Evolutionary conservation across 495 filamentous ascomycete species (phyloP).

Genomic region (Elaphomyces granulatus): DNA sequence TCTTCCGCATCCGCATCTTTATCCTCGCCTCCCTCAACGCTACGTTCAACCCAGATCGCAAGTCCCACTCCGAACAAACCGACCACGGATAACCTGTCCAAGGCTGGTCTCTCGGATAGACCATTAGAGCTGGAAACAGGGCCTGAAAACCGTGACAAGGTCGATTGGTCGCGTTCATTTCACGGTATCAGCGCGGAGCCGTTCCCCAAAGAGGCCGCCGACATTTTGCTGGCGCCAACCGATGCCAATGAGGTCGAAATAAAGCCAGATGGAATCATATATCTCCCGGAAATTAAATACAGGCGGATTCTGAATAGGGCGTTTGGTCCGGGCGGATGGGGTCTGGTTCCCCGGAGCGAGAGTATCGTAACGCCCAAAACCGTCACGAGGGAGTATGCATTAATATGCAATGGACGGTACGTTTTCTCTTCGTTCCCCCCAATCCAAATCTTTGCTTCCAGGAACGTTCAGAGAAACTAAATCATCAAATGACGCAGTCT

Average conservation of each 20-base stretch:
- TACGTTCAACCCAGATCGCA: slow-evolving; percentile 7
- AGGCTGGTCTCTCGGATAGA: slow-evolving; percentile 37
- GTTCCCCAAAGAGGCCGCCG: slow-evolving; percentile 61
- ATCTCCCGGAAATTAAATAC: slow-evolving; percentile 98
- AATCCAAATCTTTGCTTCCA: neutral
- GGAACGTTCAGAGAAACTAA: neutral
- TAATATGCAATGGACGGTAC: slow-evolving; percentile 80
- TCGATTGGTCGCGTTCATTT: slow-evolving; percentile 91
- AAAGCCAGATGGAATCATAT: slow-evolving; percentile 92
- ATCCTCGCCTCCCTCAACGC: slow-evolving; percentile 7
- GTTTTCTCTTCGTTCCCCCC: slow-evolving; percentile 16
- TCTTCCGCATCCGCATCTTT: slow-evolving; percentile 11
- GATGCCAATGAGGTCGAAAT: slow-evolving; percentile 74
- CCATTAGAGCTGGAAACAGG: slow-evolving; percentile 30
- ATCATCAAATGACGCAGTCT: too few species aligned
- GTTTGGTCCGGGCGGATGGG: slow-evolving; percentile 95
- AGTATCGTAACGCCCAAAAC: slow-evolving; percentile 76
- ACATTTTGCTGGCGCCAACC: slow-evolving; percentile 54
- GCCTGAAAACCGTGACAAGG: slow-evolving; percentile 26
- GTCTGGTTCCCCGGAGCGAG: slow-evolving; percentile 78
- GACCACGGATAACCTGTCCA: slow-evolving; percentile 36
- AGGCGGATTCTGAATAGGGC: slow-evolving; percentile 77
- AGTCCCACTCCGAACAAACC: slow-evolving; percentile 18
- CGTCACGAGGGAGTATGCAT: slow-evolving; percentile 89
- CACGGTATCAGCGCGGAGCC: slow-evolving; percentile 66